Evolutionary conservation across 2,329 filamentous ascomycete species (phyloP).

Genomic region (Monascus ruber): DNA sequence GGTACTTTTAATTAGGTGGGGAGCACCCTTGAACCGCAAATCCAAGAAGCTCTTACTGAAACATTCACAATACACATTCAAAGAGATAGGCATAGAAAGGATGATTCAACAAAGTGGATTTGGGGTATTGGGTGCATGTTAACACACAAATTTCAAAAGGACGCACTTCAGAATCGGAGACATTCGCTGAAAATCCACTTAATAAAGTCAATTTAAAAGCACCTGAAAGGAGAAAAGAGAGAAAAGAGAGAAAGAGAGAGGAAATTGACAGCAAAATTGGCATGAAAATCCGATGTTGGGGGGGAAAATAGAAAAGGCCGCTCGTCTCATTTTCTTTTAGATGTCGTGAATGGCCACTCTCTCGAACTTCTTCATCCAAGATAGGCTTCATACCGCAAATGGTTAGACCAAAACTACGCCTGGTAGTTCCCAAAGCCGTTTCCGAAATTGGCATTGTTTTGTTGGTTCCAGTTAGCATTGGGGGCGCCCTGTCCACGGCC

Average conservation of each 20-base stretch:
- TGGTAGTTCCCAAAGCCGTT: conserved; percentile 52
- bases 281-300: neutral
- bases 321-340: neutral
- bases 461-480: conserved; percentile 42
- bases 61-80: conserved; percentile 19
- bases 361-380: neutral
- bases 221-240: conserved; percentile 6
- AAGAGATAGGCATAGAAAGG: conserved; percentile 15
- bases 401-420: conserved; percentile 30
- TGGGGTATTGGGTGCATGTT: conserved; percentile 33
- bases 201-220: conserved; percentile 12
- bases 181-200: conserved; percentile 29
- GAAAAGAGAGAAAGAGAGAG: neutral
- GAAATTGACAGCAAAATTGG: neutral
- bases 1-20: conserved; percentile 27
- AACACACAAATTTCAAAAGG: conserved; percentile 31
- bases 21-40: conserved; percentile 19
- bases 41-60: conserved; percentile 19
- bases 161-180: conserved; percentile 22
- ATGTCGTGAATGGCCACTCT: neutral
- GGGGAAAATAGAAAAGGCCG: neutral
- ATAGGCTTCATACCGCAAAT: neutral
- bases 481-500: conserved; percentile 57
- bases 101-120: conserved; percentile 26
- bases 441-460: conserved; percentile 37